These are phyloP conservation scores for Botrytis fragariae DNA, from an alignment of 2,329 filamentous ascomycete species.

Conservation along the genomic window DNA sequence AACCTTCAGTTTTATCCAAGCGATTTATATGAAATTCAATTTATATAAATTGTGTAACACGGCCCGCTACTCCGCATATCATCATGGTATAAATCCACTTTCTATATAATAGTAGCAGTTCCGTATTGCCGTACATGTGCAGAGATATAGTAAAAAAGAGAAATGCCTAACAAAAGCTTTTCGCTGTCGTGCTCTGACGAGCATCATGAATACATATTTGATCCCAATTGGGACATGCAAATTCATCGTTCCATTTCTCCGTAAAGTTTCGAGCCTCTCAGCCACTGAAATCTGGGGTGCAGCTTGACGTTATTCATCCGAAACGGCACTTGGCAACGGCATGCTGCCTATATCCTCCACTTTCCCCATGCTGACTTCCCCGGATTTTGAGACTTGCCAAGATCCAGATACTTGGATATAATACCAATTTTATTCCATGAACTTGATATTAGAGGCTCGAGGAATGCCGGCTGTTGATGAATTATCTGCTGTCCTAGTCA, in stretches of 20 bases:
- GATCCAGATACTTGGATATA: not conserved
- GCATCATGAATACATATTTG: too few species aligned
- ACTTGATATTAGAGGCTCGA: too few species aligned
- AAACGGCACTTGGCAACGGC: not conserved
- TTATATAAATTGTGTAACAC: constrained; percentile 16
- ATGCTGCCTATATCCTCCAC: not conserved
- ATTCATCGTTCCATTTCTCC: not conserved
- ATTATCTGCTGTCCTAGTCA: not conserved
- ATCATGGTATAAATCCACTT: not conserved
- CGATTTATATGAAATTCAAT: constrained; percentile 13
- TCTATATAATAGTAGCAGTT: not conserved
- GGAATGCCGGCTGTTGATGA: not conserved
- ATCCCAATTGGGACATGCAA: not conserved
- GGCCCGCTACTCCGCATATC: constrained; percentile 16
- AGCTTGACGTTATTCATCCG: not conserved
- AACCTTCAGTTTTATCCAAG: constrained; percentile 12
- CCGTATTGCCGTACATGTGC: not conserved
- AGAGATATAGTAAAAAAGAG: not conserved
- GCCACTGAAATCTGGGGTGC: constrained; percentile 3
- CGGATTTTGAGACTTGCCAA: not conserved
- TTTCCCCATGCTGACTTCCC: constrained; percentile 1
- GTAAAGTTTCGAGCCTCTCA: not conserved
- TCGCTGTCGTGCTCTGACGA: not conserved
- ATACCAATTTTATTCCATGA: not conserved
- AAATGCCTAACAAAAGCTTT: not conserved